Evolutionary conservation across 2,329 filamentous ascomycete species (phyloP).

Genomic region (Aspergillus eucalypticola): DNA sequence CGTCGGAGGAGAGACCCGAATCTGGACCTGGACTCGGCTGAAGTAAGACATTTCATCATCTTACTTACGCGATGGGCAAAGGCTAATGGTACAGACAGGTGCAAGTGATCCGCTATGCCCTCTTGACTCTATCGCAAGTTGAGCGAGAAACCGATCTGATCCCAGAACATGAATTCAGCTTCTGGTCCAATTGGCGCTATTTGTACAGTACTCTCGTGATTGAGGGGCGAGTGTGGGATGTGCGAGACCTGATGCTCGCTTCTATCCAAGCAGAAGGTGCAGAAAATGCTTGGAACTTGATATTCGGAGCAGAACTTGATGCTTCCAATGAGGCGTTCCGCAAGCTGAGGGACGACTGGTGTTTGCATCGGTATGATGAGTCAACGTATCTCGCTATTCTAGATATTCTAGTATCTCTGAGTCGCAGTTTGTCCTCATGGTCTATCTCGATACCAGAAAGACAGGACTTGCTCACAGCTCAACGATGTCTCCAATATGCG

Average conservation of each 20-base stretch:
- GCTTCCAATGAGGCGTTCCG: neutral
- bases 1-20: neutral
- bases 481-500: neutral
- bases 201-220: neutral
- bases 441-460: neutral
- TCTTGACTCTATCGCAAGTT: neutral
- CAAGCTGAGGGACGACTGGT: conserved; percentile 1
- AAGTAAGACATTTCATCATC: no score
- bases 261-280: neutral
- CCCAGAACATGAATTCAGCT: neutral
- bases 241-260: neutral
- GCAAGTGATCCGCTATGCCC: neutral
- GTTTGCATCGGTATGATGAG: conserved; percentile 4
- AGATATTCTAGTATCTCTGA: neutral
- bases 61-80: no score
- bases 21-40: neutral
- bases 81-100: no score
- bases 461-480: neutral
- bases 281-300: neutral
- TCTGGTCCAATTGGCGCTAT: neutral
- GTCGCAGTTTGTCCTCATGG: neutral
- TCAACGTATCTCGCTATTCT: conserved; percentile 4
- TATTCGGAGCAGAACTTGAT: neutral
- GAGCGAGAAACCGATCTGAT: neutral
- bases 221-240: conserved; percentile 1